Percentiles rank a stretch among this genome's conserved stretches.
Conservation (phyloP, 371 early-diverging fungal genomes). For the Gilbertella persicaria region DNA sequence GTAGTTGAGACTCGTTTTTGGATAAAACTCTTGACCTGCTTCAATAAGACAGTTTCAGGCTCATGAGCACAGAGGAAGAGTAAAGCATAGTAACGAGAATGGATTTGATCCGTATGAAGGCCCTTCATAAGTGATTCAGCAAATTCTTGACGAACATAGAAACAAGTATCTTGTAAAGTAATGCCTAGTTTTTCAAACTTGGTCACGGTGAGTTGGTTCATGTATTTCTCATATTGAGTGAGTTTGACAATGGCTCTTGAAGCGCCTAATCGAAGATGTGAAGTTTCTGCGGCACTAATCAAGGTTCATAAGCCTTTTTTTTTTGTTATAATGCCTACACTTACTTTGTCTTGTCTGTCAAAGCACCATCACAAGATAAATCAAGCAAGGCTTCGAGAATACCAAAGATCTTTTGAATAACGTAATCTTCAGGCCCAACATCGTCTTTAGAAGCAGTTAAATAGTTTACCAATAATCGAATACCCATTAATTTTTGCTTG, state of each 20-base stretch:
- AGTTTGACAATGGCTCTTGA: slow-evolving; percentile 70
- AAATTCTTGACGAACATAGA: slow-evolving; percentile 79
- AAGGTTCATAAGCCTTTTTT: neutral
- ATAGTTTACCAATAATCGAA: slow-evolving; percentile 37
- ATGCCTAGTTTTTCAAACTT: slow-evolving; percentile 65
- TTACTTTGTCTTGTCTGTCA: slow-evolving; percentile 26
- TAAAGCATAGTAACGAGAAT: slow-evolving; percentile 68
- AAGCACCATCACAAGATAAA: slow-evolving; percentile 28
- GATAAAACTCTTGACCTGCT: slow-evolving; percentile 39
- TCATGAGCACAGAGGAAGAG: slow-evolving; percentile 87
- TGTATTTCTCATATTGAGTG: slow-evolving; percentile 51
- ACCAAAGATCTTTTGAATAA: slow-evolving; percentile 20
- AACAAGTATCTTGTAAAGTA: slow-evolving; percentile 75
- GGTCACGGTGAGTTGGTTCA: slow-evolving; percentile 49
- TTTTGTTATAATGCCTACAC: too few relatives aligned
- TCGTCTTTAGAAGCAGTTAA: slow-evolving; percentile 20
- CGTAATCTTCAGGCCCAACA: slow-evolving; percentile 11
- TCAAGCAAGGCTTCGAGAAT: slow-evolving; percentile 34
- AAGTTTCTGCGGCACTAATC: slow-evolving; percentile 39
- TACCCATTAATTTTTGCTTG: slow-evolving; percentile 37
- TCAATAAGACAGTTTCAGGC: slow-evolving; percentile 68
- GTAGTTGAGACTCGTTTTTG: slow-evolving; percentile 26
- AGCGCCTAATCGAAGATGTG: slow-evolving; percentile 65
- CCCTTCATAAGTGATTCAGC: slow-evolving; percentile 72
- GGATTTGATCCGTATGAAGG: slow-evolving; percentile 60